Base-by-base conservation (phyloP, 2,329 filamentous ascomycete genomes). In the Coniochaeta ligniaria region DNA sequence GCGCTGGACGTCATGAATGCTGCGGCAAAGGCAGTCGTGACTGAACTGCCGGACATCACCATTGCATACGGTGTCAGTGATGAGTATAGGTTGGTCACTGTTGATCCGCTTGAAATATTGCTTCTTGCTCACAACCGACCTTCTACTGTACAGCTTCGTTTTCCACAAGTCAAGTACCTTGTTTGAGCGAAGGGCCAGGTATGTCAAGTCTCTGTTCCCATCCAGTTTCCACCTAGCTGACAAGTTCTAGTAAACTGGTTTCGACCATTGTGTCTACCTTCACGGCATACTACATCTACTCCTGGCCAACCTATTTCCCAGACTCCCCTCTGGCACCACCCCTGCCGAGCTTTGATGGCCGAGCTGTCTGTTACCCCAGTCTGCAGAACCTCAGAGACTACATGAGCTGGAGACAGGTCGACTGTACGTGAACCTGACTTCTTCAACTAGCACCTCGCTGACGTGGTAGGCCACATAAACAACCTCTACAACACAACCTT, bases 401-500 rank as follows among this genome's bases (percentile, higher is more conserved):
- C 73, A 86, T 99, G 81, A 93, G 90, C 71, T 99, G 95, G 95
- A 84, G 95, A 67, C 95, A 99, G 74, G 95, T 91, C 50, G 95
- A 99, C 73, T 98, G 95, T 95, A 72, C 73, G 87, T 75, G 17
- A 14, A n/a, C 2, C 33, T 6, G 31, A 14, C 12, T 17, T 12
- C 22, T 17, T 52, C 26, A 4, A 8, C 3, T 31, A 17, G 8
- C 1, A 5, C 28, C n/a, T 20, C 9, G 28, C 24, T 41, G 14
- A 57, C 12, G 12, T 26, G 0, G 11, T 62, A 94, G 91, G 91
- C 66, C 95, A 99, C 72, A 96, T 99, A 68, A 99, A 99, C 74
- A 99, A 99, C 70, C 83, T 99, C 5, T 99, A 97, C 75, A 99
- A 99, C 72, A 99, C 95, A 0, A 91, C 92, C 0, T 98, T 98